Conservation (phyloP, 169 alveolate genomes). For the Plasmodium reichenowi region DNA sequence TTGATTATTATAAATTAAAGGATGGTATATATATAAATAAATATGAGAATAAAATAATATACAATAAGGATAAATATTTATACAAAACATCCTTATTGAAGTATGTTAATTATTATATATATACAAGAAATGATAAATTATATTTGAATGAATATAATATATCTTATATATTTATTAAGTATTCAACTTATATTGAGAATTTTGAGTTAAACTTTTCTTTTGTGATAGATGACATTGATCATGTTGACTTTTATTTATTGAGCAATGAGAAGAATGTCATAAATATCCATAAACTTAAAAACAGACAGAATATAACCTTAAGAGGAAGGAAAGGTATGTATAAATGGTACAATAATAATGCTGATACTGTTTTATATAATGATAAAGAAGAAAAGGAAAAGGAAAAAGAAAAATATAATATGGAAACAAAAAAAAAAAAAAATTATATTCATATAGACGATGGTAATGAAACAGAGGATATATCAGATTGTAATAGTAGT, state of each 20-base stretch:
- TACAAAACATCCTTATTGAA: conserved; percentile 6
- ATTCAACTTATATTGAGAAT: conserved; percentile 24
- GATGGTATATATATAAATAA: conserved; percentile 37
- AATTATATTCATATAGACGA: neutral
- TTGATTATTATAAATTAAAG: conserved; percentile 31
- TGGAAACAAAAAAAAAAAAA: neutral
- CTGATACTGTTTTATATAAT: too few species aligned
- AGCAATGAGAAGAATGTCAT: conserved; percentile 17
- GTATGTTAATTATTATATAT: conserved; percentile 44
- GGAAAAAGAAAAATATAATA: neutral
- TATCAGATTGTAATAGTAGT: neutral
- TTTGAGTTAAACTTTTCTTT: conserved; percentile 44
- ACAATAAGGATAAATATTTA: conserved; percentile 21
- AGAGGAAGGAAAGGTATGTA: conserved; percentile 4
- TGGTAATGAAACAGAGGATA: too few species aligned
- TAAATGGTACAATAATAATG: neutral
- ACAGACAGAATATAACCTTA: conserved; percentile 1
- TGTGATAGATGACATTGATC: conserved; percentile 10
- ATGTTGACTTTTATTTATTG: conserved; percentile 25
- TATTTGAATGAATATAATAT: conserved; percentile 49
- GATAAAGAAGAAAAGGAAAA: too few species aligned
- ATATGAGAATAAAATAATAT: conserved; percentile 29
- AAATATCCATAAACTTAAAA: conserved; percentile 1
- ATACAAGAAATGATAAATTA: conserved; percentile 21
- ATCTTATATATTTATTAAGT: conserved; percentile 35